These are phyloP conservation scores for Leucocoprinus leucothites DNA, from an alignment of 768 basidiomycete species.

Conservation along the genomic window DNA sequence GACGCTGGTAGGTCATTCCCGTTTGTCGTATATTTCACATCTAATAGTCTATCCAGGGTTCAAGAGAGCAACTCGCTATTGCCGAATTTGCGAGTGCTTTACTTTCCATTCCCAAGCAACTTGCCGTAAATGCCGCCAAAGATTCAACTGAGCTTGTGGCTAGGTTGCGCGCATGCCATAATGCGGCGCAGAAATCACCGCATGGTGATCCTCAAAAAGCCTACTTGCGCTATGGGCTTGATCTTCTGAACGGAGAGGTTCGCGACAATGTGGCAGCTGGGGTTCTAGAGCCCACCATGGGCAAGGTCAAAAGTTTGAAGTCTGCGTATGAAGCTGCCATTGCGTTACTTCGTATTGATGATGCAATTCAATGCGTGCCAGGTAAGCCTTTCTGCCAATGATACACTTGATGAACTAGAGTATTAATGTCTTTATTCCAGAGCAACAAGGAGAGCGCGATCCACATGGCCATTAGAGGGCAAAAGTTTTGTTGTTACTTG, in stretches of 20 bases:
- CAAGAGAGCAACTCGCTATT: conserved; percentile 96
- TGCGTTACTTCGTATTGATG: conserved; percentile 91
- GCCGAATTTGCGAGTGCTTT: conserved; percentile 97
- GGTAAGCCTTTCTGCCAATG: conserved; percentile 44
- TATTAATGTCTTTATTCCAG: conserved; percentile 30
- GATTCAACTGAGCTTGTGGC: conserved; percentile 98
- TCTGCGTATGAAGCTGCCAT: conserved; percentile 96
- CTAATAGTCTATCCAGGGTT: conserved; percentile 59
- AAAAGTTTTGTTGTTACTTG: not conserved
- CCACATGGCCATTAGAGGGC: conserved; percentile 65
- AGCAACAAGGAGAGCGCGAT: conserved; percentile 70
- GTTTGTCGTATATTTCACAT: not conserved
- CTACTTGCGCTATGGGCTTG: conserved; percentile 89
- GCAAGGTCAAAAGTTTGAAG: conserved; percentile 96
- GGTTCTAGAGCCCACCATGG: conserved; percentile 93
- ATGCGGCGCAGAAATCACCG: conserved; percentile 91
- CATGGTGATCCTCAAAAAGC: conserved; percentile 88
- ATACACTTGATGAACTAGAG: not conserved
- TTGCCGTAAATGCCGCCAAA: conserved; percentile 97
- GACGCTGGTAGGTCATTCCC: conserved; percentile 69
- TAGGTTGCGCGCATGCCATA: conserved; percentile 95
- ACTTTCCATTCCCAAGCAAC: conserved; percentile 92
- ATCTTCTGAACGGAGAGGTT: conserved; percentile 91
- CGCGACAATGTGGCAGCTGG: conserved; percentile 94
- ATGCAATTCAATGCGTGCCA: conserved; percentile 88